Evolutionary conservation across 441 rosid genomes (phyloP).

Genomic region (Croton setiger): DNA sequence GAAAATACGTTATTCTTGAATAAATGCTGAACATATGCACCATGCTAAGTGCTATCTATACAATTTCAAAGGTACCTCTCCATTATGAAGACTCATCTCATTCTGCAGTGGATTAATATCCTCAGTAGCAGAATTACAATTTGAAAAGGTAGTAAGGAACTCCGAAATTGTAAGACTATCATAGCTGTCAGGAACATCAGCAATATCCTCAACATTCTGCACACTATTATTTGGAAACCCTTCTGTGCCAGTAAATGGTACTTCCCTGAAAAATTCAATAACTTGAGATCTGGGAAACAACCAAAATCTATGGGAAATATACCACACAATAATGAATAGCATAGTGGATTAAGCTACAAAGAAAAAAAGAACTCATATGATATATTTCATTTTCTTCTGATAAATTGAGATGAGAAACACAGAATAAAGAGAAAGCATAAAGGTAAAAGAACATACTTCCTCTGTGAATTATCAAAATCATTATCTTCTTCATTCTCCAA

Average conservation of each 20-base stretch:
- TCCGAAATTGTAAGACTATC: slow-evolving; percentile 74
- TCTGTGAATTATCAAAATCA: slow-evolving; percentile 42
- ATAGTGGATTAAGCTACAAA: not conserved
- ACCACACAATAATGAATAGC: not conserved
- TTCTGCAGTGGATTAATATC: slow-evolving; percentile 47
- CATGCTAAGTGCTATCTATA: not conserved
- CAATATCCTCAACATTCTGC: slow-evolving; percentile 37
- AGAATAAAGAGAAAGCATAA: slow-evolving; percentile 6
- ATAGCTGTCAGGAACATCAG: slow-evolving; percentile 58
- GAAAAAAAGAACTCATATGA: not conserved
- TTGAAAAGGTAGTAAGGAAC: slow-evolving; percentile 53
- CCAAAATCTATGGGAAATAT: slow-evolving; percentile 10
- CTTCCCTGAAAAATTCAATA: slow-evolving; percentile 50
- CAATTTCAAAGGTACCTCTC: slow-evolving; percentile 51
- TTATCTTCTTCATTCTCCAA: slow-evolving; percentile 75
- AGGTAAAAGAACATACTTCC: slow-evolving; percentile 47
- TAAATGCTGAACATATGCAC: not conserved
- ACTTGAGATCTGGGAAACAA: slow-evolving; percentile 21
- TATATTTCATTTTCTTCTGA: not conserved
- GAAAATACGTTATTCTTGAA: slow-evolving; percentile 17
- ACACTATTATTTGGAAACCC: slow-evolving; percentile 31
- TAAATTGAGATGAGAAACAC: not conserved
- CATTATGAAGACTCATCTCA: slow-evolving; percentile 52
- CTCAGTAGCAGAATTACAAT: slow-evolving; percentile 43
- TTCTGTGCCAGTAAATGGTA: slow-evolving; percentile 38